Conservation (phyloP, 2,329 filamentous ascomycete species). For the Exophiala aquamarina region DNA sequence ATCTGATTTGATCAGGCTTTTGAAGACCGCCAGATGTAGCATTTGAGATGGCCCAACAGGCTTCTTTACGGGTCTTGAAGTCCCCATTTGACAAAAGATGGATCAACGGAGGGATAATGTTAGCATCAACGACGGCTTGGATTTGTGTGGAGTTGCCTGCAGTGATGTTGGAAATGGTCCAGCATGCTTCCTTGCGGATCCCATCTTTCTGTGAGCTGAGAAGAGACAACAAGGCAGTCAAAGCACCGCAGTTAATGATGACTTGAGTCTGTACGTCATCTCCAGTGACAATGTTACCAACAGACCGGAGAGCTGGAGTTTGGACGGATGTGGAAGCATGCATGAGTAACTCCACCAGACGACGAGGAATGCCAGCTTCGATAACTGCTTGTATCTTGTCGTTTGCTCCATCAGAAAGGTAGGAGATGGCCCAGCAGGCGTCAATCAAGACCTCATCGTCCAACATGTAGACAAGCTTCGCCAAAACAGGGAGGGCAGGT, state of each 20-base stretch:
- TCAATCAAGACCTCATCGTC: slow-evolving; percentile 98
- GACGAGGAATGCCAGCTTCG: slow-evolving; percentile 93
- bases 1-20: slow-evolving; percentile 98
- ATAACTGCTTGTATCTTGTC: slow-evolving; percentile 99
- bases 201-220: slow-evolving; percentile 97
- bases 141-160: slow-evolving; percentile 98
- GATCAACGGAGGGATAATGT: slow-evolving; percentile 94
- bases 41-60: slow-evolving; percentile 99
- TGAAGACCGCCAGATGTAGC: slow-evolving; percentile 95
- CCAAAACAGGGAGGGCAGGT: slow-evolving; percentile 88
- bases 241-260: slow-evolving; percentile 96
- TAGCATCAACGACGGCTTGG: slow-evolving; percentile 92
- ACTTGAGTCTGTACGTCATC: slow-evolving; percentile 99
- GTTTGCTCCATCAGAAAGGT: slow-evolving; percentile 95
- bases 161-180: slow-evolving; percentile 99
- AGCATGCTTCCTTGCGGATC: slow-evolving; percentile 98
- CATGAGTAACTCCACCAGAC: slow-evolving; percentile 95
- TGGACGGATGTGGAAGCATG: slow-evolving; percentile 98
- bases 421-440: slow-evolving; percentile 99
- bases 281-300: slow-evolving; percentile 97
- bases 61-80: slow-evolving; percentile 98
- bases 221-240: slow-evolving; percentile 88
- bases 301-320: slow-evolving; percentile 92
- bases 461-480: slow-evolving; percentile 96
- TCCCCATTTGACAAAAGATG: slow-evolving; percentile 95